Base-by-base conservation (phyloP, 1,284 basidiomycete genomes). In the Tilletia setariae region DNA sequence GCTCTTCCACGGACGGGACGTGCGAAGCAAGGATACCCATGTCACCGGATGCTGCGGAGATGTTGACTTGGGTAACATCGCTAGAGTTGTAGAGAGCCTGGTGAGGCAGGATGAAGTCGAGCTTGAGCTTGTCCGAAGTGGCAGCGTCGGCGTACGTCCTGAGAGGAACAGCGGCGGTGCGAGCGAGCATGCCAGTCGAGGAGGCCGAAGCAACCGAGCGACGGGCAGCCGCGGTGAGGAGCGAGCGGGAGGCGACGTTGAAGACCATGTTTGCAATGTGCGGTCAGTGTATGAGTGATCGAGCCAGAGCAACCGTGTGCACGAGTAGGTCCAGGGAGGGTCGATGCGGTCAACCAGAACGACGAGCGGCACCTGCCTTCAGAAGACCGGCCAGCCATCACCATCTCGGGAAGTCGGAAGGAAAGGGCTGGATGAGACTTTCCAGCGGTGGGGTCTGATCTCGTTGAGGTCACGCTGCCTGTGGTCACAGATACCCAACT, bases 11-110 rank as follows among this genome's bases (percentile, higher is more conserved):
- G 8, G 76, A 72, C 63, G 80, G 80, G 49, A 82, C 79, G 78
- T 82, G 80, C 63, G 79, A 72, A 11, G 79, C 71, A 32, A 81
- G 79, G 72, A 82, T 79, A 79, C 80, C 80, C 70, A 82, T 77
- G 70, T 82, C 80, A 74, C 80, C 80, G 51, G 75, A 72, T 13
- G 73, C 70, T 2, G 77, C 74, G 28, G 76, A 73, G 47, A 79
- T 72, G 76, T 82, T 82, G 53, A 79, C 80, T 64, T 71, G 70
- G 8, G 68, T 70, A 13, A 70, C 70, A 30, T 70, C 68, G 9
- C 19, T 28, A n/a, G 56, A 63, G 56, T 62, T 43, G 67, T 64
- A 68, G 1, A 68, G 49, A 30, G 69, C 69, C 65, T 69, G 49
- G 68, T 77, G 75, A 21, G 76, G 76, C 11, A 76, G 74, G 72